phyloP scores from a whole-genome alignment of 1,139 yeast species.

The Candida tropicalis region DNA sequence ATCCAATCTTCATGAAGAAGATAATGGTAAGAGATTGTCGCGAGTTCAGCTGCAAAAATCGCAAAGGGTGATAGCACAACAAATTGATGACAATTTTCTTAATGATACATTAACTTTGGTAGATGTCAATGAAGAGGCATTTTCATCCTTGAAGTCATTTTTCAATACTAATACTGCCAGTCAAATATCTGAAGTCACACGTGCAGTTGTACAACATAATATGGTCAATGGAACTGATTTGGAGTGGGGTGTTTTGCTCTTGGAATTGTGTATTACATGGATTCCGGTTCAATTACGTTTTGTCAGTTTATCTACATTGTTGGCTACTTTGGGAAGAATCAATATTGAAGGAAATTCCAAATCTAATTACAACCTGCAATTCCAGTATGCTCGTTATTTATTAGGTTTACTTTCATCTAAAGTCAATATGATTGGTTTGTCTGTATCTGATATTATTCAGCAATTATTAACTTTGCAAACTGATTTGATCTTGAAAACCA shows the following conservation, averaged over 20 bases:
- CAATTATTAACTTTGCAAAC: slow-evolving; percentile 64
- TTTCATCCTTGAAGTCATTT: slow-evolving; percentile 48
- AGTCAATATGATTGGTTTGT: slow-evolving; percentile 84
- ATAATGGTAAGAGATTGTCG: slow-evolving; percentile 26
- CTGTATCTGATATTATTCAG: slow-evolving; percentile 80
- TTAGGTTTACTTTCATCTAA: slow-evolving; percentile 65
- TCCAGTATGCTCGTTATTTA: slow-evolving; percentile 54
- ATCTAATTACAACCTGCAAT: slow-evolving; percentile 39
- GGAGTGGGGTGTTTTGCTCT: slow-evolving; percentile 58
- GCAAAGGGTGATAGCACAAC: slow-evolving; percentile 13
- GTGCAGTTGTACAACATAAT: slow-evolving; percentile 42
- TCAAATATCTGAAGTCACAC: slow-evolving; percentile 51
- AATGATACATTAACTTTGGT: slow-evolving; percentile 29
- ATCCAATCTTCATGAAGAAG: slow-evolving; percentile 29
- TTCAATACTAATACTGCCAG: slow-evolving; percentile 54
- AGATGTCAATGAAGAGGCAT: slow-evolving; percentile 39
- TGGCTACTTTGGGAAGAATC: slow-evolving; percentile 32
- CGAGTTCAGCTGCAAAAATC: slow-evolving; percentile 32
- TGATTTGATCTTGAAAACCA: slow-evolving; percentile 37
- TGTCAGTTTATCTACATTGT: slow-evolving; percentile 54
- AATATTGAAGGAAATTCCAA: slow-evolving; percentile 24
- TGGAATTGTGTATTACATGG: slow-evolving; percentile 72
- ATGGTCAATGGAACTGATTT: slow-evolving; percentile 25
- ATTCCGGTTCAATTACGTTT: slow-evolving; percentile 89
- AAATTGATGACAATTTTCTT: slow-evolving; percentile 32